Conservation (phyloP, 257 asterid genomes). For the Mentha longifolia region DNA sequence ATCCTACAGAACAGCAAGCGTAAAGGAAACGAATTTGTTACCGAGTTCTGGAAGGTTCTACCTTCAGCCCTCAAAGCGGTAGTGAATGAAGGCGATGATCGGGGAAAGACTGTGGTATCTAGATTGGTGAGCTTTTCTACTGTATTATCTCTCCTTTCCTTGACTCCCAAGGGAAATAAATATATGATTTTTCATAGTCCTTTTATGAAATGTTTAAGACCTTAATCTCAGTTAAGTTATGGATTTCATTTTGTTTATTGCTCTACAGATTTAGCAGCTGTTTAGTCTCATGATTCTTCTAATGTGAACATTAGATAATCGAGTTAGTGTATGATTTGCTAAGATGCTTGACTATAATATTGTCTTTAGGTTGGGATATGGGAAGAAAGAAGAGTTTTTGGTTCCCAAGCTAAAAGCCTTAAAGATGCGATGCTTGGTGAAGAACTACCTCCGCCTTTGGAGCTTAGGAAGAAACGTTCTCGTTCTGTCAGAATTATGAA, state of each 20-base stretch:
- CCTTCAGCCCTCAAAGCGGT: slow-evolving; percentile 86
- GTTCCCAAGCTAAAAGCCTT: slow-evolving; percentile 69
- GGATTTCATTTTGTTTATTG: background rate
- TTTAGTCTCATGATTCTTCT: slow-evolving; percentile 22
- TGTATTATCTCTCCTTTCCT: background rate
- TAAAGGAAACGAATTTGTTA: slow-evolving; percentile 88
- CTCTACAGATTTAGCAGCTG: background rate
- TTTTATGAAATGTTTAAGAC: slow-evolving; percentile 5
- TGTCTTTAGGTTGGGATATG: slow-evolving; percentile 71
- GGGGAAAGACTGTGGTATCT: slow-evolving; percentile 64
- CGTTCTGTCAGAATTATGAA: slow-evolving; percentile 78
- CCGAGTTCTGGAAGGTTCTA: slow-evolving; percentile 93
- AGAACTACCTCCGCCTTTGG: slow-evolving; percentile 75
- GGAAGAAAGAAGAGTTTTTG: slow-evolving; percentile 94
- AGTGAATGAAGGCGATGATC: slow-evolving; percentile 68
- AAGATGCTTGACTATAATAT: slow-evolving; percentile 25
- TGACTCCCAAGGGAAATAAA: background rate
- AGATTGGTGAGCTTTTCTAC: slow-evolving; percentile 74
- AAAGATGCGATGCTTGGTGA: slow-evolving; percentile 82
- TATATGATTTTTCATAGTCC: background rate
- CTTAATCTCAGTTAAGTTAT: background rate
- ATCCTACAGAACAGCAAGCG: slow-evolving; percentile 94
- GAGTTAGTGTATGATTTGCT: slow-evolving; percentile 20
- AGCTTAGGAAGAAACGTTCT: slow-evolving; percentile 71
- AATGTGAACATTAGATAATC: slow-evolving; percentile 15